Conservation (phyloP, 352 stramenopile genomes). For the Pythium pyrilobum region DNA sequence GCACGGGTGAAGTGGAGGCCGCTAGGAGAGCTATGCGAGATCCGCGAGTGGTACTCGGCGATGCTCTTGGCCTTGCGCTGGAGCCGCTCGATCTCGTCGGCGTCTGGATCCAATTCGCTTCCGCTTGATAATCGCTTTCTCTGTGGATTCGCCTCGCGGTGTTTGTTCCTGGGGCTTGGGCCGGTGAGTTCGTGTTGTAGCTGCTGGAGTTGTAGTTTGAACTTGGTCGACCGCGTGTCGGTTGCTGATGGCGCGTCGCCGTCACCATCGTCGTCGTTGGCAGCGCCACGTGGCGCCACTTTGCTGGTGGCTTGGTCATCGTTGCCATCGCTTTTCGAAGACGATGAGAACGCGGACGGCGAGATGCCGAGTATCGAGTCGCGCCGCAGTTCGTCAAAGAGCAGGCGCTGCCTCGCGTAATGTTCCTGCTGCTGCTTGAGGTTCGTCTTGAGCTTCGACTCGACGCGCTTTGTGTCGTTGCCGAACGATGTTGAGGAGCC, state of each 20-base stretch:
- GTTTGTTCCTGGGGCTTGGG: not conserved
- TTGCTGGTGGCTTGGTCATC: not conserved
- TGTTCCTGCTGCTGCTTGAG: conserved; percentile 55
- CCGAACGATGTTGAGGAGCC: not conserved
- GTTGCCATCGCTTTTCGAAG: conserved; percentile 16
- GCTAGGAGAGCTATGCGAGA: not conserved
- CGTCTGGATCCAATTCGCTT: not conserved
- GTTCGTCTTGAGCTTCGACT: conserved; percentile 46
- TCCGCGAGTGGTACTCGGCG: conserved; percentile 15
- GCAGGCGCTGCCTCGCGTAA: conserved; percentile 47
- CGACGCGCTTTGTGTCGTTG: conserved; percentile 30
- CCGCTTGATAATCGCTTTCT: not conserved
- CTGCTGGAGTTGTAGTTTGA: conserved; percentile 13
- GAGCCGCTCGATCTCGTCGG: conserved; percentile 8
- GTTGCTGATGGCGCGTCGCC: not conserved
- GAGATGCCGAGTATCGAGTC: conserved; percentile 13
- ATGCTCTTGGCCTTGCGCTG: conserved; percentile 19
- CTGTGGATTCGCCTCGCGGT: not conserved
- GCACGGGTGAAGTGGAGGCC: not conserved
- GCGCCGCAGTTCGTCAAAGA: conserved; percentile 51
- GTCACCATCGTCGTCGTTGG: not conserved
- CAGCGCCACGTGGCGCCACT: not conserved
- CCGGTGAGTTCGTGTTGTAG: not conserved
- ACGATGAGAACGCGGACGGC: conserved; percentile 18
- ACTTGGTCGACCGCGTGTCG: not conserved